A percentile compares a stretch with the other conserved stretches of the same genome.
These are phyloP conservation scores for Geotrichum klebahnii DNA, from an alignment of 1,139 yeast genomes.

Conservation along the genomic window DNA sequence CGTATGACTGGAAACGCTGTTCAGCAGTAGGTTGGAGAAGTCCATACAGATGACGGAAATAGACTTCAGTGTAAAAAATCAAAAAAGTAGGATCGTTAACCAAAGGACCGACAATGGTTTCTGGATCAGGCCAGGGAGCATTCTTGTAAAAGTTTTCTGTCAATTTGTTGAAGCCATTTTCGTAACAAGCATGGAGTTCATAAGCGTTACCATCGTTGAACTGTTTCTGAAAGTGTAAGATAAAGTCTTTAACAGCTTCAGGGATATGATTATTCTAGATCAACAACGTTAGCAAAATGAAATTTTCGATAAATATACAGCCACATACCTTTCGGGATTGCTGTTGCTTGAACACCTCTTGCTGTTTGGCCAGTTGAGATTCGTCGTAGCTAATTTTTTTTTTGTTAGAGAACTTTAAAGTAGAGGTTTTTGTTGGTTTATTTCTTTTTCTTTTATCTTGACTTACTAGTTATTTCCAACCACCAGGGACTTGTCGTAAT, in stretches of 20 bases:
- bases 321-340: constrained; percentile 25
- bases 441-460: not conserved
- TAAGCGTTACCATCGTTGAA: constrained; percentile 44
- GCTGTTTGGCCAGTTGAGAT: constrained; percentile 37
- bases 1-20: constrained; percentile 47
- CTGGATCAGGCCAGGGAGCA: constrained; percentile 48
- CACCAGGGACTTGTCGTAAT: constrained; percentile 21
- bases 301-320: not conserved
- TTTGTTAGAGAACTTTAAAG: not conserved
- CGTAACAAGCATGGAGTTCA: constrained; percentile 46
- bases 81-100: constrained; percentile 47
- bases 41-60: constrained; percentile 49
- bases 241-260: constrained; percentile 45
- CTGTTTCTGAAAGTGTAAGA: constrained; percentile 44
- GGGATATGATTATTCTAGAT: constrained; percentile 37
- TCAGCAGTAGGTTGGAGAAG: constrained; percentile 44
- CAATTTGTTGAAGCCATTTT: constrained; percentile 44
- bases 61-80: constrained; percentile 47
- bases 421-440: not conserved
- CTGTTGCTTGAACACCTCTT: constrained; percentile 34
- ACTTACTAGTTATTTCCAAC: constrained; percentile 24
- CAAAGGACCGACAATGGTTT: constrained; percentile 42
- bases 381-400: constrained; percentile 31
- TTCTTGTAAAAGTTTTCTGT: constrained; percentile 46
- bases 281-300: not conserved